Evolutionary conservation across 345 rosid species (phyloP).

Genomic region (Heritiera fomes): DNA sequence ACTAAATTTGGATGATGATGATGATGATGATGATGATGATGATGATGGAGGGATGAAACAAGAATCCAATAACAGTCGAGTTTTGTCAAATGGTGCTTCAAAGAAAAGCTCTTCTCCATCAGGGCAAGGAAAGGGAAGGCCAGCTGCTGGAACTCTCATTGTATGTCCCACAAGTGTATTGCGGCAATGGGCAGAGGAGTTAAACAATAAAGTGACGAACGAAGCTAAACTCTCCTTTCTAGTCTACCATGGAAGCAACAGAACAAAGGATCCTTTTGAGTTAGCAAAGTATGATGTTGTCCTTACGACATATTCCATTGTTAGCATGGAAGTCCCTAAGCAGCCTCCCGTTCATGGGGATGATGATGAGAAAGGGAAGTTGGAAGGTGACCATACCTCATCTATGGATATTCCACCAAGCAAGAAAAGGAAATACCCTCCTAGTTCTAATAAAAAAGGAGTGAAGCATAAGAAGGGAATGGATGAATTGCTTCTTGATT

Average conservation of each 20-base stretch:
- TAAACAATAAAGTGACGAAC: constrained; percentile 67
- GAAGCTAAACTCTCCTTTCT: constrained; percentile 71
- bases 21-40: constrained; percentile 57
- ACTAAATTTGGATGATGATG: constrained; percentile 67
- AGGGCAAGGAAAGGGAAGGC: constrained; percentile 62
- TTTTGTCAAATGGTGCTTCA: constrained; percentile 25
- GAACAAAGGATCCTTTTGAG: constrained; percentile 83
- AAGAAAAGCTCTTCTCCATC: constrained; percentile 25
- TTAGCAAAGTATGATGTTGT: constrained; percentile 91
- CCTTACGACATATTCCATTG: constrained; percentile 89
- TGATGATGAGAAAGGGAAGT: constrained; percentile 56
- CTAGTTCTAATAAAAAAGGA: constrained; percentile 49
- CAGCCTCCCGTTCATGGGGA: constrained; percentile 67
- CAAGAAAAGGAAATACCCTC: constrained; percentile 60
- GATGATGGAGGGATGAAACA: constrained; percentile 40
- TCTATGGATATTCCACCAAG: constrained; percentile 37
- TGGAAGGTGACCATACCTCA: constrained; percentile 42
- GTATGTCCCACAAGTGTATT: constrained; percentile 97
- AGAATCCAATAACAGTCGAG: constrained; percentile 31
- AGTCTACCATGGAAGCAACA: constrained; percentile 84
- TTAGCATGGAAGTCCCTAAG: constrained; percentile 96
- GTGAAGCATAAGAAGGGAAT: constrained; percentile 55
- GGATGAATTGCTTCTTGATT: constrained; percentile 45
- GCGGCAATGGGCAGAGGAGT: constrained; percentile 92
- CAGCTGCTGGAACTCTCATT: constrained; percentile 92